Base-by-base conservation (phyloP, 371 early-diverging fungal species). In the Mucor saturninus region DNA sequence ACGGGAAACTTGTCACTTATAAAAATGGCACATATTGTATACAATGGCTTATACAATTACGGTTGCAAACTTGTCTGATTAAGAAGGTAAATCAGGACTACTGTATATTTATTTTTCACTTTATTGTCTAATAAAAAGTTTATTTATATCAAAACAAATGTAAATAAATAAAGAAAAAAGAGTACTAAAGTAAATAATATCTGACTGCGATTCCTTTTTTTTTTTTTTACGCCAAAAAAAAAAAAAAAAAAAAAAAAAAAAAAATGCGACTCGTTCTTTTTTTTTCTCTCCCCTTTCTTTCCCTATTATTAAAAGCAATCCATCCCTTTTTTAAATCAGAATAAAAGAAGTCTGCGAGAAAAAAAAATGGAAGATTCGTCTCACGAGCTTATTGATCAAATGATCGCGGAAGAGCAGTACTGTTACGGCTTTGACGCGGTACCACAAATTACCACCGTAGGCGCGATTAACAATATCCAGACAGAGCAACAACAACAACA, bases 391-490 rank as follows among this genome's bases (percentile, higher is more conserved):
- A 86, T 89, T 62, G 83, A 82, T 48, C 77, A 80, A 59, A 85
- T 88, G 83, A 72, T 88, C 7, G 83, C 80, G 1, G 86, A 88
- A 50, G 88, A 89, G 61, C 76, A 80, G 53, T 82, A 77, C 39
- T 86, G 86, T 54, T 83, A 83, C 45, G 84, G 82, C 8, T 46
- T 58, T 59, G 64, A 65, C 42, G 29, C 15, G 7, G 46, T 21
- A 26, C 21, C 46, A 21, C 21, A n/a, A 21, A 3, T 46, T 5
- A 46, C n/a, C 9, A 46, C 8, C 21, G 3, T 21, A 21, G 8
- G 21, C 4, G 26, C 46, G 2, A 5, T 46, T 46, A 2, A 5
- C 3, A 43, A 5, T 15, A 46, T 4, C 4, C 21, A n/a, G 21
- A 46, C 21, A 8, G 26, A 21, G 21, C 21, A 21, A 21, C 21